Evolutionary conservation across 225 moss, liverwort and hornwort genomes (phyloP).

Genomic region (Rhytidiadelphus loreus): DNA sequence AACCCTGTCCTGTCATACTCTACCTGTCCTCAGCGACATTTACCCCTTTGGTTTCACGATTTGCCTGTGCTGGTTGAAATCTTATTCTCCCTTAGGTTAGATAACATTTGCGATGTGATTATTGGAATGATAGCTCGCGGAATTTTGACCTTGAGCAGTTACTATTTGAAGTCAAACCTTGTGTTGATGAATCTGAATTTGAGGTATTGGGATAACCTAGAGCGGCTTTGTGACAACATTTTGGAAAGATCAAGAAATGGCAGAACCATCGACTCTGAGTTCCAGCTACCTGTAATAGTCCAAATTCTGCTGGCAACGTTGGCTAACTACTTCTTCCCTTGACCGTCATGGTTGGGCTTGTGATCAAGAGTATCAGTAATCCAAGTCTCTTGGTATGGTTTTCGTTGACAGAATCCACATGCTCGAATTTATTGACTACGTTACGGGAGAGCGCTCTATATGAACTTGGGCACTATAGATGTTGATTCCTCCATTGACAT

Average conservation of each 20-base stretch:
- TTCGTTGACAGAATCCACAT: background rate
- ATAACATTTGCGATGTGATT: background rate
- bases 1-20: too few relatives aligned
- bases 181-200: too few relatives aligned
- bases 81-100: background rate
- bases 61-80: background rate
- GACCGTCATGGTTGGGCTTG: background rate
- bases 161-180: background rate
- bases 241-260: too few relatives aligned
- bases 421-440: background rate
- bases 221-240: too few relatives aligned
- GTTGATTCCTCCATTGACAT: background rate
- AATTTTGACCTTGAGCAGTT: background rate
- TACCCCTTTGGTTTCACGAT: background rate
- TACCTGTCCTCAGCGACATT: background rate
- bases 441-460: background rate
- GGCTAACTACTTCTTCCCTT: background rate
- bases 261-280: too few relatives aligned
- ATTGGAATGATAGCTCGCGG: background rate
- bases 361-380: background rate
- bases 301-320: too few relatives aligned
- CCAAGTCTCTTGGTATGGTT: background rate
- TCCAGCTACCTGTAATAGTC: too few relatives aligned
- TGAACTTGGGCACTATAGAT: background rate
- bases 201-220: too few relatives aligned